Base-by-base conservation (phyloP, 2,329 filamentous ascomycete genomes). In the Neospermospora avenae region DNA sequence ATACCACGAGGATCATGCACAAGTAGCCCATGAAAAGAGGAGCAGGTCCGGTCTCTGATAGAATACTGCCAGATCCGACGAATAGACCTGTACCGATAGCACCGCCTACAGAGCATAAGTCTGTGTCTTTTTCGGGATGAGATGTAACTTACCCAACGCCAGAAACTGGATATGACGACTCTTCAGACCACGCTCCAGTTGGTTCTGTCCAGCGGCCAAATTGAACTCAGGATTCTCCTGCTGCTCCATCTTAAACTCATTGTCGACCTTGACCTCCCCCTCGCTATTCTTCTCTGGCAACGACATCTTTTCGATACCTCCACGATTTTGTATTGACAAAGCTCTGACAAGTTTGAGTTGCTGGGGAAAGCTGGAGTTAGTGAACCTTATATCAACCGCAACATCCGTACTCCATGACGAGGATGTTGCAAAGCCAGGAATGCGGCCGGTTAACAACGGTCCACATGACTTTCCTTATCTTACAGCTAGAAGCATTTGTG, bases 21-120 rank as follows among this genome's bases (percentile, higher is more conserved):
- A 82, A 67, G 72, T 90, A 92, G 24, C 83, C 85, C 73, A 92
- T 85, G 71, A 91, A 81, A 16, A 91, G 75, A 0, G 88, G 86
- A 4, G 86, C 87, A 2, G 85, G 85, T 1, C 85, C 85, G 28
- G 81, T 80, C 10, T 75, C 74, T 35, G 79, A 75, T 55, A 87
- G 74, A 55, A 85, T 83, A 60, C 74, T 74, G 24, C 84, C 84
- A 39, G 82, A 84, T 58, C 84, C 83, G 62, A 88, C 79, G 70
- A 87, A 87, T 20, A 87, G 78, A 66, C 84, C 84, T 3, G 84
- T 87, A 58, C 84, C 84, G 64, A 87, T 86, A 22, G 81, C 83
- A 62, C 81, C 81, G 70, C 80, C 65, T 59, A 37, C 45, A 2
- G 39, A 35, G 46, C 51, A 60, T 66, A 25, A 65, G 59, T 57